Conservation (phyloP, 139 green algal genomes). For the Chlamydomonas applanata region DNA sequence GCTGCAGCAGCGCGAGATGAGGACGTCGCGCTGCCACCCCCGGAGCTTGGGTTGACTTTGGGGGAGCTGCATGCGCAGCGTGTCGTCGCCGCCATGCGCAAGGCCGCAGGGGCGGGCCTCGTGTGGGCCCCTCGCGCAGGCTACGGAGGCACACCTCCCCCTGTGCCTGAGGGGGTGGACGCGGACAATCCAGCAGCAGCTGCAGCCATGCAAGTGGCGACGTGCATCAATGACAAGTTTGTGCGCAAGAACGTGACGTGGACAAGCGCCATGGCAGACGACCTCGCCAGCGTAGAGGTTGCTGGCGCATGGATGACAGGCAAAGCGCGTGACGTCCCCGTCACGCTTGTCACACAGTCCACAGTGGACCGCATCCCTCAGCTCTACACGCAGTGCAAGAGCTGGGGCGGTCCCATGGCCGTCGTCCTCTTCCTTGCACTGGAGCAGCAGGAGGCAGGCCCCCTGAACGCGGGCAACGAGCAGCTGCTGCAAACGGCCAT, state of each 20-base stretch:
- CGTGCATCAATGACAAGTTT: too few relatives aligned
- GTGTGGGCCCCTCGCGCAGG: too few relatives aligned
- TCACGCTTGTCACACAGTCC: slow-evolving; percentile 21
- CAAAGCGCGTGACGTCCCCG: neutral
- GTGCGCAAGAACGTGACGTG: slow-evolving; percentile 11
- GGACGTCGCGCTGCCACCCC: too few relatives aligned
- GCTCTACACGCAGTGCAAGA: slow-evolving; percentile 23
- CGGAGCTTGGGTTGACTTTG: too few relatives aligned
- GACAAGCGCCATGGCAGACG: slow-evolving; percentile 15
- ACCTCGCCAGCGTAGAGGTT: slow-evolving; percentile 7
- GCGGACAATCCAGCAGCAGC: too few relatives aligned
- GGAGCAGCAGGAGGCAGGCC: neutral
- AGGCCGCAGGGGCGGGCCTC: too few relatives aligned
- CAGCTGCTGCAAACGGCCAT: neutral
- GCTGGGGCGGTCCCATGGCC: slow-evolving; percentile 13
- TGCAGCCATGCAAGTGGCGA: too few relatives aligned
- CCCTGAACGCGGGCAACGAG: neutral
- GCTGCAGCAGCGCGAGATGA: too few relatives aligned
- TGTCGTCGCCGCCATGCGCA: too few relatives aligned
- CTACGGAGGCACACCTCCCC: too few relatives aligned
- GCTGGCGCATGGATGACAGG: slow-evolving; percentile 17
- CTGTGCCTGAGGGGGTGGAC: too few relatives aligned
- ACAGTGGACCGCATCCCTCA: slow-evolving; percentile 24
- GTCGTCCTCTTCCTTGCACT: slow-evolving; percentile 14
- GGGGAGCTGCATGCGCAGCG: too few relatives aligned